phyloP scores from a whole-genome alignment of 345 rosid genomes.

The Schrenkiella parvula region DNA sequence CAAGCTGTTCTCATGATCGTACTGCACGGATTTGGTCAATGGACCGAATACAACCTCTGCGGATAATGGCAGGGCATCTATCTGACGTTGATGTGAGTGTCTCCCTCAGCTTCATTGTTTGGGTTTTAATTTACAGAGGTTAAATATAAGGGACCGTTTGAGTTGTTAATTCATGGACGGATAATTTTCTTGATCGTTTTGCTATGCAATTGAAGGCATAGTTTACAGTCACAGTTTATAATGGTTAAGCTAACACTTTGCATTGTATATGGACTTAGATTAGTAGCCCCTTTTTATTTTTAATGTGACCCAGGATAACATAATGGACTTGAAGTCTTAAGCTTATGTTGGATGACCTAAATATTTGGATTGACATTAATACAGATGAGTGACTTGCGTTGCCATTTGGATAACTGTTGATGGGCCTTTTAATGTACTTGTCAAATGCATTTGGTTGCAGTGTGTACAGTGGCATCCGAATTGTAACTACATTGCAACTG shows the following conservation, averaged over 20 bases:
- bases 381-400: background rate
- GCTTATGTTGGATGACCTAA: background rate
- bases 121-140: background rate
- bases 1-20: constrained; percentile 94
- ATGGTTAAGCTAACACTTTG: background rate
- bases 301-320: background rate
- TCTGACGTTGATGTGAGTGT: constrained; percentile 92
- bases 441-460: constrained; percentile 41
- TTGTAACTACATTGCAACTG: constrained; percentile 94
- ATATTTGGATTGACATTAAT: background rate
- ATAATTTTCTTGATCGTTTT: background rate
- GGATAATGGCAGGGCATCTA: constrained; percentile 96
- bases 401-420: background rate
- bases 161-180: background rate
- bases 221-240: background rate
- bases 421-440: background rate
- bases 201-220: background rate
- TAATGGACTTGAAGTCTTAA: background rate
- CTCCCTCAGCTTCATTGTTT: constrained; percentile 8
- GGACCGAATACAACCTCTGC: constrained; percentile 88
- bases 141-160: background rate
- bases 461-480: constrained; percentile 98
- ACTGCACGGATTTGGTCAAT: constrained; percentile 94
- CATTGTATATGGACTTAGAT: background rate
- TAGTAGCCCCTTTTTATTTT: background rate